A percentile compares a stretch with the other conserved stretches of the same genome.
Evolutionary conservation across 2,329 filamentous ascomycete genomes (phyloP).

Genomic region (Massarina eburnea): DNA sequence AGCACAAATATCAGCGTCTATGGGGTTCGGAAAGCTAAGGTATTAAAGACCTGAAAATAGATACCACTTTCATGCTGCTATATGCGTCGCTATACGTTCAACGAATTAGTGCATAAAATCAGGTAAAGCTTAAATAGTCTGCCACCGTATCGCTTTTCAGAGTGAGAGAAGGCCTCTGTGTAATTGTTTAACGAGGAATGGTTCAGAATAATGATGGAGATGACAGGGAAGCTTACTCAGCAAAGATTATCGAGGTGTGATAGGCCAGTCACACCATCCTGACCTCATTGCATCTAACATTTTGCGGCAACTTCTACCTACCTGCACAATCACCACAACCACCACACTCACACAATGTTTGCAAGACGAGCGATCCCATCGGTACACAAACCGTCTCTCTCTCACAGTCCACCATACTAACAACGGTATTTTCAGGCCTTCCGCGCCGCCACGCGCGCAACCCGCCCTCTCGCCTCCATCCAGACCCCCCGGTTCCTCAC

Average conservation of each 20-base stretch:
- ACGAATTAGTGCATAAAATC: too few species aligned
- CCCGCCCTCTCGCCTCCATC: conserved; percentile 36
- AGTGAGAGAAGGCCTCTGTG: too few species aligned
- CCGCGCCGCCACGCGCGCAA: conserved; percentile 37
- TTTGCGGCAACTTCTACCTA: conserved; percentile 31
- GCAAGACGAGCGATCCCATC: conserved; percentile 41
- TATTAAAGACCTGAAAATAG: too few species aligned
- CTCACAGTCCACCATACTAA: neutral
- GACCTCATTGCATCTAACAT: conserved; percentile 18
- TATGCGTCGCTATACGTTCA: too few species aligned
- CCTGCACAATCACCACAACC: conserved; percentile 9
- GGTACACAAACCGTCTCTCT: conserved; percentile 23
- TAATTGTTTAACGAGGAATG: too few species aligned
- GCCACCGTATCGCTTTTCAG: too few species aligned
- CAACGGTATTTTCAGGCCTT: conserved; percentile 30
- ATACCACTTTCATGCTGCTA: too few species aligned
- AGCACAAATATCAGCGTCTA: too few species aligned
- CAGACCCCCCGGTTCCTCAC: conserved; percentile 49
- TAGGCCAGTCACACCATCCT: conserved; percentile 5
- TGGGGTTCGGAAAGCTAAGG: too few species aligned
- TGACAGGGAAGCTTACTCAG: neutral
- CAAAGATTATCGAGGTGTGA: neutral
- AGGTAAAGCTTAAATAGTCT: too few species aligned
- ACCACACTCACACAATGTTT: conserved; percentile 35
- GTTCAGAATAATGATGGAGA: too few species aligned